Evolutionary conservation across 257 asterid genomes (phyloP).

Genomic region (Solanum sparsipilum): DNA sequence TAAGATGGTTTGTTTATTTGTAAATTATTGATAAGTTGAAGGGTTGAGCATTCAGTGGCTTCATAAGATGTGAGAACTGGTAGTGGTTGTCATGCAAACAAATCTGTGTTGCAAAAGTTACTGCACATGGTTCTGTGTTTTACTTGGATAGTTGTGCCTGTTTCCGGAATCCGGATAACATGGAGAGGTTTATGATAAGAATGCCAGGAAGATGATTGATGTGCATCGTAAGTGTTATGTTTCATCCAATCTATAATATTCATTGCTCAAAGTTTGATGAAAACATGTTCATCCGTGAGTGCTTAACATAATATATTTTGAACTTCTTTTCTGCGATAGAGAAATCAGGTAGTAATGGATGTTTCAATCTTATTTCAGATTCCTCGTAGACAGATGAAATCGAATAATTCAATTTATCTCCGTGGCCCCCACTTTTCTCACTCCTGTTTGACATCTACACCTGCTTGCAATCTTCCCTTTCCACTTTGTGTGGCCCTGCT

Average conservation of each 20-base stretch:
- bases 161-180: background rate
- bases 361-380: background rate
- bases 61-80: background rate
- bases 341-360: background rate
- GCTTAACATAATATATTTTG: background rate
- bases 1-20: background rate
- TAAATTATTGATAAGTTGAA: background rate
- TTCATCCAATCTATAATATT: background rate
- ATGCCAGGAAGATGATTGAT: background rate
- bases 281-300: background rate
- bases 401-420: background rate
- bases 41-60: background rate
- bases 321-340: background rate
- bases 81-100: background rate
- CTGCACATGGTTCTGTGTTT: background rate
- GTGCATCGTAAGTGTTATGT: background rate
- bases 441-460: background rate
- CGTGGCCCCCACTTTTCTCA: background rate
- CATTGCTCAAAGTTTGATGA: background rate
- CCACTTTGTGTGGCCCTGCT: background rate
- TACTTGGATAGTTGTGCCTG: background rate
- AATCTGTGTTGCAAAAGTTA: background rate
- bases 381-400: background rate
- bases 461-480: background rate
- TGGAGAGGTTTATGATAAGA: background rate